Base-by-base conservation (phyloP, 179 eudicot species). In the Vitellaria paradoxa region DNA sequence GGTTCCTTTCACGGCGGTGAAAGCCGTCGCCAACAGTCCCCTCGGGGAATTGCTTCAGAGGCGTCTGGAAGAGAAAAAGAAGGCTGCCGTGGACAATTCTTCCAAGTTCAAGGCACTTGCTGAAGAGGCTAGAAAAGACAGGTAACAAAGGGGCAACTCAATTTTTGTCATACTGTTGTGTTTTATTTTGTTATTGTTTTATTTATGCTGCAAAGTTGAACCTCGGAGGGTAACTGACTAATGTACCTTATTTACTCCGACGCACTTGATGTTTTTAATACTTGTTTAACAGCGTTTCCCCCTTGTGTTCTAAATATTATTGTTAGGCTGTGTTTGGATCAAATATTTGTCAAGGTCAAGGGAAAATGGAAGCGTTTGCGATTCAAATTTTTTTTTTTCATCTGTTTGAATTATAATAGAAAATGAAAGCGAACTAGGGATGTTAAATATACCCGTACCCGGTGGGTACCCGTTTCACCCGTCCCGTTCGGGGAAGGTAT, bases 1-100 rank as follows among this genome's bases (percentile, higher is more conserved):
- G 62, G 77, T 96, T 76, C 99, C 99, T 2, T 96, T 96, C 90
- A 91, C 98, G 4, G 97, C 97, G 46, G 99, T 96, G 59, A 96
- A 96, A 86, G 88, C 88, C 65, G 86, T 96, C 3, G 98, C 99
- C 60, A 92, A 87, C 78, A 96, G 98, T 74, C 94, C 99, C 1
- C 84, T 96, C 7, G 99, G 95, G 42, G 89, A 91, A 75, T 50
- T 72, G 11, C 90, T 96, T 3, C 98, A 88, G 84, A 83, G 80
- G 73, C 90, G 91, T 57, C 52, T 92, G 86, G 84, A 80, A 66
- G 85, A 85, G 66, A 91, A 74, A 81, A 94, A 96, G 82, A 81
- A 78, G 53, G 73, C 76, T 60, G 94, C 88, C n/a, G 15, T 86
- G 2, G 68, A 62, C 6, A 88, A 87, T 73, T 86, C 96, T 10